Conservation (phyloP, 2,329 filamentous ascomycete genomes). For the Ophiostoma sp. region DNA sequence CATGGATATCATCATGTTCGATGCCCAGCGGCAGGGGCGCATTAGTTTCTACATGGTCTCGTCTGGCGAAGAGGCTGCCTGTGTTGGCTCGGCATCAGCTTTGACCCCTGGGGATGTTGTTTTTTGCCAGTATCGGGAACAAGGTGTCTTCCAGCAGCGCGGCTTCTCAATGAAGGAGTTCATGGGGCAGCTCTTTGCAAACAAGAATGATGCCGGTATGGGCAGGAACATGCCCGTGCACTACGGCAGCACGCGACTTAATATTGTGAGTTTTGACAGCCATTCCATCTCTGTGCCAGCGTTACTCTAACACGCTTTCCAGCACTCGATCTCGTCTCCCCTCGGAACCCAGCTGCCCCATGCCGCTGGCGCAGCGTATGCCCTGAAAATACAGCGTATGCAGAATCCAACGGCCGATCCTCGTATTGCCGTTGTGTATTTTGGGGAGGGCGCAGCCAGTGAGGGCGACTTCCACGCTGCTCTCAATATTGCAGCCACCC, state of each 20-base stretch:
- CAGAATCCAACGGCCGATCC: conserved; percentile 56
- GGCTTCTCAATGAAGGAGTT: conserved; percentile 84
- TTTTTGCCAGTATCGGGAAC: conserved; percentile 91
- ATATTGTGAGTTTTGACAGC: conserved; percentile 58
- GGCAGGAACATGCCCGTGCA: conserved; percentile 98
- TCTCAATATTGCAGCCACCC: conserved; percentile 73
- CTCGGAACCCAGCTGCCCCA: conserved; percentile 77
- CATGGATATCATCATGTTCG: conserved; percentile 97
- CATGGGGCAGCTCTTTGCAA: conserved; percentile 93
- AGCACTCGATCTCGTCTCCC: conserved; percentile 72
- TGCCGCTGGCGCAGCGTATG: conserved; percentile 71
- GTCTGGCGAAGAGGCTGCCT: conserved; percentile 89
- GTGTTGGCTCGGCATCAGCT: conserved; percentile 80
- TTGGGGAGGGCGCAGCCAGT: conserved; percentile 73
- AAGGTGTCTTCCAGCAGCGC: conserved; percentile 83
- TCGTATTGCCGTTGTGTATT: conserved; percentile 67
- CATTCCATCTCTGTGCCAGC: not conserved
- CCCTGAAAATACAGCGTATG: conserved; percentile 65
- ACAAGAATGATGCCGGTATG: conserved; percentile 68
- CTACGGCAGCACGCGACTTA: conserved; percentile 77
- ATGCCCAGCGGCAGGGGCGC: conserved; percentile 90
- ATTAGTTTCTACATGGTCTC: conserved; percentile 97
- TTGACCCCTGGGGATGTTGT: conserved; percentile 80
- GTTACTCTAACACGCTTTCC: not conserved
- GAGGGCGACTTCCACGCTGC: conserved; percentile 81